Evolutionary conservation across 768 basidiomycete species (phyloP).

Genomic region (Boletellus ananas): DNA sequence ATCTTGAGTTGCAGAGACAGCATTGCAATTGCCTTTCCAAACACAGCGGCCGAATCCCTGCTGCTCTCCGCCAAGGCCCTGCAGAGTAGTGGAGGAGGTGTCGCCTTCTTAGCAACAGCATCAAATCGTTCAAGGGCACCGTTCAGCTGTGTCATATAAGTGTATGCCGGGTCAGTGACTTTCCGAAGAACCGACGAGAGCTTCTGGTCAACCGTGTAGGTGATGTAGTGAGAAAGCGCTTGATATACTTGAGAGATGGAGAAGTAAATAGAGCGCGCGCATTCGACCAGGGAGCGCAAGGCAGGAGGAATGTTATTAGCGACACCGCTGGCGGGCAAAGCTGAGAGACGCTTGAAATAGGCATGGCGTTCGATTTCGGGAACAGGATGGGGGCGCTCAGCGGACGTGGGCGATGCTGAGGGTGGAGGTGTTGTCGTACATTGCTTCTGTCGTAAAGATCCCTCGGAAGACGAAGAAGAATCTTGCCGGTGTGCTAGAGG

Average conservation of each 20-base stretch:
- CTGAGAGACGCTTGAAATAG: slow-evolving; percentile 91
- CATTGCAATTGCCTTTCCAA: slow-evolving; percentile 84
- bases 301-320: slow-evolving; percentile 66
- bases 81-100: slow-evolving; percentile 71
- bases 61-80: slow-evolving; percentile 78
- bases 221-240: slow-evolving; percentile 81
- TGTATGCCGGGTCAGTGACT: slow-evolving; percentile 80
- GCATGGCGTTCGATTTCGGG: slow-evolving; percentile 80
- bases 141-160: slow-evolving; percentile 80
- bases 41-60: slow-evolving; percentile 76
- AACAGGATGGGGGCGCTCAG: slow-evolving; percentile 36
- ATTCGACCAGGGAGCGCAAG: slow-evolving; percentile 71
- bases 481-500: slow-evolving; percentile 45
- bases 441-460: slow-evolving; percentile 20
- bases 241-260: slow-evolving; percentile 89
- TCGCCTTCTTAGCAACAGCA: slow-evolving; percentile 60
- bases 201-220: slow-evolving; percentile 78
- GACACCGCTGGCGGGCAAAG: slow-evolving; percentile 57
- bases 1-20: slow-evolving; percentile 77
- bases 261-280: slow-evolving; percentile 90
- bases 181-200: slow-evolving; percentile 76
- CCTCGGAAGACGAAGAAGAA: slow-evolving; percentile 37
- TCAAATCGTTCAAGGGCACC: slow-evolving; percentile 91
- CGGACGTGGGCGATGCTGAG: slow-evolving; percentile 38
- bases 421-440: slow-evolving; percentile 31